A percentile compares a stretch with the other conserved stretches of the same genome.
Evolutionary conservation across 176 grass and related monocot species (phyloP).

Genomic region (Olyra latifolia): DNA sequence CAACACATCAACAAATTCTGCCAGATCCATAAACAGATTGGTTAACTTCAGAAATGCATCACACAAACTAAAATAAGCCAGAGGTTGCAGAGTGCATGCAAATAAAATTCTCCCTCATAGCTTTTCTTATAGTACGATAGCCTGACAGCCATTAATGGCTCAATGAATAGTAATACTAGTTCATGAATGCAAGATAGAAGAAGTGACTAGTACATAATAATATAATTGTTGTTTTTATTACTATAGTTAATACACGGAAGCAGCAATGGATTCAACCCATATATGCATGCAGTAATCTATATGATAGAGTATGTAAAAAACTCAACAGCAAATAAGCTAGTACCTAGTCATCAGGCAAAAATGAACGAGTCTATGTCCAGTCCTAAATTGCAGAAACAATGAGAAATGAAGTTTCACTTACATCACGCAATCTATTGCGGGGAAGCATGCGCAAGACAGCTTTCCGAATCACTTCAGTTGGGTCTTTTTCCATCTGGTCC

Average conservation of each 20-base stretch:
- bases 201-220: neutral
- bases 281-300: neutral
- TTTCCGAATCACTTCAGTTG: constrained; percentile 98
- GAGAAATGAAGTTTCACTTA: constrained; percentile 49
- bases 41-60: neutral
- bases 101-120: neutral
- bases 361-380: neutral
- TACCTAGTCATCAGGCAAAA: neutral
- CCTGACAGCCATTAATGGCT: neutral
- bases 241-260: neutral
- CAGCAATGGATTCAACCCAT: neutral
- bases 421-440: constrained; percentile 94
- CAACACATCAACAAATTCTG: neutral
- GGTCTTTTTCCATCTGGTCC: constrained; percentile 93
- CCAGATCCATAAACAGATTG: neutral
- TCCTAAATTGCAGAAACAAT: neutral
- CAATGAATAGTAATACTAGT: neutral
- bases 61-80: neutral
- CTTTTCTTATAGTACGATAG: neutral
- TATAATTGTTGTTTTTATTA: neutral
- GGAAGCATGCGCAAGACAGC: constrained; percentile 99
- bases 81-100: neutral
- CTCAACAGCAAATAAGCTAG: neutral
- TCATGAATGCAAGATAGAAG: neutral
- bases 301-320: constrained; percentile 1